phyloP scores from a whole-genome alignment of 768 basidiomycete species.

The Termitomyces sp. region DNA sequence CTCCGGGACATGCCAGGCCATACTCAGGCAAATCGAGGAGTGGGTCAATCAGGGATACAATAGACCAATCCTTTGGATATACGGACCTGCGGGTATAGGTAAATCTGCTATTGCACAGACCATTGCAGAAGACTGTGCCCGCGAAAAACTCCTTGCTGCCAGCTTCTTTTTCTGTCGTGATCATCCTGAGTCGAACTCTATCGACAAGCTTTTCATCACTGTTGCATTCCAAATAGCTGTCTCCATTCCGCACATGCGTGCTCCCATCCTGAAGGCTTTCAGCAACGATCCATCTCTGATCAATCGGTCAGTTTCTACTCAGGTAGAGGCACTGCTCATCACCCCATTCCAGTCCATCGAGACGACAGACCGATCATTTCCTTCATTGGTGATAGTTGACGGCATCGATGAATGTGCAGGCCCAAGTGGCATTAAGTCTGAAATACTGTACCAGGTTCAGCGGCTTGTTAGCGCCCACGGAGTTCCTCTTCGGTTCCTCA shows the following conservation, averaged over 20 bases:
- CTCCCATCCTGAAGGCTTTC: not conserved
- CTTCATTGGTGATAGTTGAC: not conserved
- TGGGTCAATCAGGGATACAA: not conserved
- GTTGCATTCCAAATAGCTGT: not conserved
- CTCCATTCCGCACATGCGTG: not conserved
- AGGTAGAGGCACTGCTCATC: not conserved
- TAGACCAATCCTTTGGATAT: not conserved
- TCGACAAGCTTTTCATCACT: not conserved
- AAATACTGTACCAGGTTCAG: not conserved
- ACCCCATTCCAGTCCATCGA: not conserved
- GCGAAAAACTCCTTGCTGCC: not conserved
- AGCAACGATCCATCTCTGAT: not conserved
- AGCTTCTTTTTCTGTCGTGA: not conserved
- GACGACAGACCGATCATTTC: not conserved
- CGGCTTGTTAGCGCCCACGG: not conserved
- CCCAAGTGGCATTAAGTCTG: not conserved
- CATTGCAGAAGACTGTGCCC: not conserved
- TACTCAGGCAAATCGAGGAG: not conserved
- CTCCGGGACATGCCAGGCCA: not conserved
- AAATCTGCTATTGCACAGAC: not conserved
- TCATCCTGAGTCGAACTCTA: not conserved
- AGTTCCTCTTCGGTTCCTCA: slow-evolving; percentile 5
- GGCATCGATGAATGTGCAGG: not conserved
- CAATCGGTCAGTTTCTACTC: not conserved
- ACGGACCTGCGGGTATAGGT: not conserved